Conservation (phyloP, 345 rosid genomes). For the Hibiscus syriacus region DNA sequence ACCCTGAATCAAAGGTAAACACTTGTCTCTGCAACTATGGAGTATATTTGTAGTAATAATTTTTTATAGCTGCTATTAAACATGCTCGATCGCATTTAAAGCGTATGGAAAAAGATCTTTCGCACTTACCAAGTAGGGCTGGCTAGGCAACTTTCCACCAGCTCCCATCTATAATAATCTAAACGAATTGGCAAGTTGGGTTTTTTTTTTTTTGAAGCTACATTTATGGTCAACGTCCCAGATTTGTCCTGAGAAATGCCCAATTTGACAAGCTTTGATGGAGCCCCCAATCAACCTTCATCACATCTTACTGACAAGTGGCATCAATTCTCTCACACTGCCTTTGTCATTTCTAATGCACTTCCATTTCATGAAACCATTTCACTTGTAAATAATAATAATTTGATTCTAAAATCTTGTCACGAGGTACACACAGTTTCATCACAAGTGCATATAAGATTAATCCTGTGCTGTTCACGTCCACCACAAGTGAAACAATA, state of each 20-base stretch:
- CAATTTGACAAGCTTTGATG: neutral
- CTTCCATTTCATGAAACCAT: too few species aligned
- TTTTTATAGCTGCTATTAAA: too few species aligned
- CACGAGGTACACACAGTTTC: too few species aligned
- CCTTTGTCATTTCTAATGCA: neutral
- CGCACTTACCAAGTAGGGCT: neutral
- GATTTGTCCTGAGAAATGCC: neutral
- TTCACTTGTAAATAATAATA: too few species aligned
- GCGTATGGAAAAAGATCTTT: too few species aligned
- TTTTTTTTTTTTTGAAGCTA: too few species aligned
- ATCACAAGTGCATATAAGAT: neutral
- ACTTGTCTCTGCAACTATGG: too few species aligned
- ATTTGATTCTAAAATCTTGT: too few species aligned
- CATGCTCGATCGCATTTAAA: too few species aligned
- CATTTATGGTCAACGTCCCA: too few species aligned
- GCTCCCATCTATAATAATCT: neutral
- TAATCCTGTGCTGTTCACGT: conserved; percentile 4
- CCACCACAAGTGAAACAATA: neutral
- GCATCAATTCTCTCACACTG: neutral
- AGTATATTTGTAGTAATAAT: too few species aligned
- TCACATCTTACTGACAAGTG: neutral
- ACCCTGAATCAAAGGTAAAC: too few species aligned
- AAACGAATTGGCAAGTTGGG: neutral
- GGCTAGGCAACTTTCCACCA: neutral
- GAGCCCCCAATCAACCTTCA: neutral